Base-by-base conservation (phyloP, 192 early-diverging fungal genomes). In the Linnemannia exigua region DNA sequence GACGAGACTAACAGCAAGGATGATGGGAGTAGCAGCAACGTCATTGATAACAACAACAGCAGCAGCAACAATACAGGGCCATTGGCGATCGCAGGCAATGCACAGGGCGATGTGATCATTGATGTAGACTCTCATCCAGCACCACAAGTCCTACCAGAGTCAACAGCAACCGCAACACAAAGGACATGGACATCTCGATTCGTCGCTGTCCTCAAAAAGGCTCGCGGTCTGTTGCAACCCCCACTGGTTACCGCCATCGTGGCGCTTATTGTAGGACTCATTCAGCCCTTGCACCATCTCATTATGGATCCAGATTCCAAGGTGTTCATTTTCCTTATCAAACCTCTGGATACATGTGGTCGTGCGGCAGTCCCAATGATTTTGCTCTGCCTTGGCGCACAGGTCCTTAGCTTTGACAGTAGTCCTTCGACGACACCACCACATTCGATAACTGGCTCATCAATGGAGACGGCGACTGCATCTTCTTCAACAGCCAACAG, bases 321-420 rank as follows among this genome's bases (percentile, higher is more conserved):
- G 50, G 75, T 93, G 7, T 79, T 91, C 77, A 88, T 91, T 1
- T 88, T 88, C 46, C 41, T 93, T 4, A 93, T 91, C 71, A 89
- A 91, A 74, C 91, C 93, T 1, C 91, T 96, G 44, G 92, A 95
- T n/a, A 91, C 90, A 63, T 93, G 94, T 79, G 94, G 95, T 54
- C 90, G 92, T 31, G 94, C 94, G 9, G 93, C 93, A 9, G 94
- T 96, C 14, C 95, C 95, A 9, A 83, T 95, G 63, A 93, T 95
- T 31, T 76, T 96, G 54, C 88, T 94, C 12, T 93, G 93, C 67
- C 91, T 96, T 9, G 95, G 95, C 9, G 92, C 93, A 15, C 94
- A 95, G 82, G 73, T 95, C 14, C 1, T 71, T 0, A 41, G 37
- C 17, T 69, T 69, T 69, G 58, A 63, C 28, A 63, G 58, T 31